Evolutionary conservation across 2,329 filamentous ascomycete genomes (phyloP), one percentile per base, ranked within the genome.

Genomic region (Pleurostoma richardsiae): DNA sequence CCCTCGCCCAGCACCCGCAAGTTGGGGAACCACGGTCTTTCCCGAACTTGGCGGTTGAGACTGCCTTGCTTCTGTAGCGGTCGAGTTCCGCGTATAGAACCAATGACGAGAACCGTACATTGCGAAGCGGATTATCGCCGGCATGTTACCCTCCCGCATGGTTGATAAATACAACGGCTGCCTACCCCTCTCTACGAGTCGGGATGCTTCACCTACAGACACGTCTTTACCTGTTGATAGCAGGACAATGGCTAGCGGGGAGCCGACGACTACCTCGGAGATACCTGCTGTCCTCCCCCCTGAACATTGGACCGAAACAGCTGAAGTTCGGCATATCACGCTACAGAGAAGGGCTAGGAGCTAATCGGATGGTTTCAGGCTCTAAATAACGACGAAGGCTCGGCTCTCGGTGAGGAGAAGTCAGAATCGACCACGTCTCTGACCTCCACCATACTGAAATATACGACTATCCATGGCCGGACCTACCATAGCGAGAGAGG

Each of bases 401-500:
- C 50, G 11, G 48, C 50, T 10, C 47, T 48, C 7, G 50, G 47
- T 36, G 33, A 36, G 4, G 50, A 52, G n/a, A 46, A 36, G 45
- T 47, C 48, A 10, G 45, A 44, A 29, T 50, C 50, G 10, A 52
- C 50, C 29, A 45, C 47, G 7, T 48, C 50, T 2, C 47, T 50
- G 10, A 44, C 48, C 4, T 47, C 48, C 26, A 50, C 47, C 43
- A 52, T 52, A 28, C 41, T 50, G 28, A 48, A 50, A 38, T 52
- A 50, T 31, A 43, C 44, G n/a, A 47, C 45, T 5, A 50, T 52
- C n/a, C 48, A 52, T 39, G 50, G 50, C 38, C 48, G 48, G 1
- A 52, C 50, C 7, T 52, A 52, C 26, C 50, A 52, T 41, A 52
- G 48, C 39, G 45, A 50, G 33, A 36, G 33, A 8, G 47, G 41